These are phyloP conservation scores for Eutypella sp. DNA, from an alignment of 2,329 filamentous ascomycete genomes.

Conservation along the genomic window DNA sequence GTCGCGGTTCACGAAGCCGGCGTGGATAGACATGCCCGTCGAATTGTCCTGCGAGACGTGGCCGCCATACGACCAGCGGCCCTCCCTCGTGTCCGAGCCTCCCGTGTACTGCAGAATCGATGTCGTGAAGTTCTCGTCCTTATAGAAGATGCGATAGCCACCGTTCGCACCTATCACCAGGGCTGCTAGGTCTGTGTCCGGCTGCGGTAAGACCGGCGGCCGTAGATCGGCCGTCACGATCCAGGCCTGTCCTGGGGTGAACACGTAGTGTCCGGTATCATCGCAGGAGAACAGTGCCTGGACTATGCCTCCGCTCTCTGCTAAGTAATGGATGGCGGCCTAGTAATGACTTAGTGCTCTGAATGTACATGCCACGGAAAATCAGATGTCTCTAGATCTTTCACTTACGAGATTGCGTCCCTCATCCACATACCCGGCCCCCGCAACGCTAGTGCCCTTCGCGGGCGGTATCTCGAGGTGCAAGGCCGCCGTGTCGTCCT, in stretches of 20 bases:
- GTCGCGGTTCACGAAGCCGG: neutral
- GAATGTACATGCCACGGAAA: neutral
- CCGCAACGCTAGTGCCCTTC: constrained; percentile 6
- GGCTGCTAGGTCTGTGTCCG: constrained; percentile 6
- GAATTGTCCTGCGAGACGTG: constrained; percentile 6
- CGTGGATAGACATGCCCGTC: neutral
- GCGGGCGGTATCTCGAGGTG: constrained; percentile 4
- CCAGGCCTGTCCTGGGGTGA: neutral
- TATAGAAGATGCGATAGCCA: constrained; percentile 9
- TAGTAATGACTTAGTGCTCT: neutral
- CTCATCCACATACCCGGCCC: constrained; percentile 3
- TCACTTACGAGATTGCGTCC: constrained; percentile 1
- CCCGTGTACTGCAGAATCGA: constrained; percentile 3
- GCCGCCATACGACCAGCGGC: neutral
- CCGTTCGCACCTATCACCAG: constrained; percentile 1
- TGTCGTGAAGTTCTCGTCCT: constrained; percentile 1
- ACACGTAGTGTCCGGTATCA: constrained; percentile 7
- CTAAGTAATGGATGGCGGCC: neutral
- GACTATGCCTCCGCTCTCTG: neutral
- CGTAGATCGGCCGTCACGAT: neutral
- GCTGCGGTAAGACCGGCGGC: neutral
- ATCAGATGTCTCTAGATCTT: neutral
- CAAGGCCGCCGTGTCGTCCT: constrained; percentile 5
- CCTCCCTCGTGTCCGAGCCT: neutral
- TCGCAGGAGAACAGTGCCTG: constrained; percentile 3